Evolutionary conservation across 2,329 filamentous ascomycete species (phyloP), one percentile per base, ranked within the genome.

Genomic region (Neurospora sp.): DNA sequence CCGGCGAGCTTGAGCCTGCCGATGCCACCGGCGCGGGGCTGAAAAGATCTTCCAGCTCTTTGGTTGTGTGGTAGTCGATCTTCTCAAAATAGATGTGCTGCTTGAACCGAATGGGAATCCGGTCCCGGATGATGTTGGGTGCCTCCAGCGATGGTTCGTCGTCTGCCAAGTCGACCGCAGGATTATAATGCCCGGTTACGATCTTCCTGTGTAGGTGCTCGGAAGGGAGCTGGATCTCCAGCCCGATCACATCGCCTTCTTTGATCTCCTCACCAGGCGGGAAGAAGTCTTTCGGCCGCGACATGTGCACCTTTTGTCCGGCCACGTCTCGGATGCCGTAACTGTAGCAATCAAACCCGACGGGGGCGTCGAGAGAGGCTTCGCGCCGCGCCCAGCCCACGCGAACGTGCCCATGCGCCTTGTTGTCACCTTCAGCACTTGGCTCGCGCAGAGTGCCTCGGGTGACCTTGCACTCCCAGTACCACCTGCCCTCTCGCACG

Each of bases 91-190:
- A 97, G 68, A 94, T 91, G 78, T 96, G 93, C 57, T 91, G 89
- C 80, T 97, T 97, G 83, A 97, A 96, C 10, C 94, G 89, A 74
- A 98, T 97, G 0, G 96, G 94, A 65, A 97, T 93, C 67, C 96
- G 92, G 79, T 99, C 96, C 72, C 96, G 92, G 71, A 99, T 92
- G 72, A 98, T 91, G 79, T 98, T 96, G 17, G 88, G 82, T 0
- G 87, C 86, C 71, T 87, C 85, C n/a, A 86, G 84, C 10, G 83
- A 80, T 3, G 28, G 28, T 4, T 87, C 83, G 65, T 89, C 88
- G 73, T 89, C 86, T 52, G 84, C 81, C 0, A 87, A 78, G 76
- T 97, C 94, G 0, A 94, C 88, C 2, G 92, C 89, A 1, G 93
- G 92, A 77, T 97, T 97, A 82, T 95, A 97, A 66, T 91, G 89